These are phyloP conservation scores for Annulohypoxylon truncatum DNA, from an alignment of 2,329 filamentous ascomycete species.

Conservation along the genomic window DNA sequence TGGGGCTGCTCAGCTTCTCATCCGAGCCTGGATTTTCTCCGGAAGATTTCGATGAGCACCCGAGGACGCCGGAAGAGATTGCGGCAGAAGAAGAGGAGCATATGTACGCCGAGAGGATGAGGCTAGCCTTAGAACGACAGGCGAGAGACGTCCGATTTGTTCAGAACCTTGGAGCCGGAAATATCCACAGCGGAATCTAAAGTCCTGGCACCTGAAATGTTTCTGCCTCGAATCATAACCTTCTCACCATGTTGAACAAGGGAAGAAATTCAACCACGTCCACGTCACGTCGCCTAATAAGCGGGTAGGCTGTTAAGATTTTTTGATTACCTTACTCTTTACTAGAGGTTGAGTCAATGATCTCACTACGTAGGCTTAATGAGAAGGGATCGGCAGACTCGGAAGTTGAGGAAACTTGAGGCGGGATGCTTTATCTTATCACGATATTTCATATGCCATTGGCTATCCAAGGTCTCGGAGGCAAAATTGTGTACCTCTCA, in stretches of 20 bases:
- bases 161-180: conserved; percentile 69
- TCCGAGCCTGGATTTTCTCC: conserved; percentile 60
- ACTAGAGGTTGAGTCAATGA: conserved; percentile 27
- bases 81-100: conserved; percentile 67
- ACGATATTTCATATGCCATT: conserved; percentile 28
- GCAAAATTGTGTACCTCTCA: conserved; percentile 22
- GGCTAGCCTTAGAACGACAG: conserved; percentile 78
- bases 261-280: conserved; percentile 30
- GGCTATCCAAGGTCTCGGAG: conserved; percentile 22
- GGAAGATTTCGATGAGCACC: conserved; percentile 63
- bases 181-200: conserved; percentile 44
- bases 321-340: conserved; percentile 24
- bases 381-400: conserved; percentile 36
- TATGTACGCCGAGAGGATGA: conserved; percentile 77
- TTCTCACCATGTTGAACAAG: conserved; percentile 14
- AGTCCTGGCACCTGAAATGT: conserved; percentile 23
- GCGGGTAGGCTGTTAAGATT: conserved; percentile 18
- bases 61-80: conserved; percentile 58
- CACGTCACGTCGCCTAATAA: conserved; percentile 31
- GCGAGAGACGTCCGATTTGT: conserved; percentile 83
- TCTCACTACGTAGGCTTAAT: conserved; percentile 30
- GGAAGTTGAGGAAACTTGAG: conserved; percentile 37
- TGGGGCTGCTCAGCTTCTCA: conserved; percentile 78
- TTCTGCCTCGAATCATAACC: conserved; percentile 15
- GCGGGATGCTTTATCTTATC: conserved; percentile 38